These are phyloP conservation scores for Arthrobotrys iridis DNA, from an alignment of 2,329 filamentous ascomycete species.

Conservation along the genomic window DNA sequence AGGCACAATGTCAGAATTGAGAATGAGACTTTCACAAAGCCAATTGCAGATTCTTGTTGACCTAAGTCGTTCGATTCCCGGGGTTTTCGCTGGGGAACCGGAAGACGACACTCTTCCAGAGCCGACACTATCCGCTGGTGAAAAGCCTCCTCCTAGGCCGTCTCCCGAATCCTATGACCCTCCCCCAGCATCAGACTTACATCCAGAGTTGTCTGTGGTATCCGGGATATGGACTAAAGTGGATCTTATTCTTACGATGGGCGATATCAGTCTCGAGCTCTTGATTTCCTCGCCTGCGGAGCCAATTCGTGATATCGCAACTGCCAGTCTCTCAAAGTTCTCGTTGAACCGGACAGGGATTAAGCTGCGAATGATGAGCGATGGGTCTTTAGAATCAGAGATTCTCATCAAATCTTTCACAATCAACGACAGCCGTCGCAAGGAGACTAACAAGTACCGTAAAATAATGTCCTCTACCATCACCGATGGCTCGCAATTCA, in stretches of 20 bases:
- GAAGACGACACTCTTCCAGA: constrained; percentile 80
- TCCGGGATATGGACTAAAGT: constrained; percentile 88
- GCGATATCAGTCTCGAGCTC: constrained; percentile 87
- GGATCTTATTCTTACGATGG: constrained; percentile 88
- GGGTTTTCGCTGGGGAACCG: constrained; percentile 80
- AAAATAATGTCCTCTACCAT: constrained; percentile 99
- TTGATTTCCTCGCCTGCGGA: constrained; percentile 78
- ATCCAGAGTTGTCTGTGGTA: constrained; percentile 75
- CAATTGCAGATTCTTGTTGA: constrained; percentile 91
- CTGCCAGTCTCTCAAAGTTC: constrained; percentile 89
- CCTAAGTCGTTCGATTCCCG: constrained; percentile 85
- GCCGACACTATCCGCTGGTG: constrained; percentile 64
- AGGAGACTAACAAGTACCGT: constrained; percentile 92
- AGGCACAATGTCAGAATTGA: constrained; percentile 91
- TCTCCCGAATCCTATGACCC: not conserved
- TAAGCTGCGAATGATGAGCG: constrained; percentile 91
- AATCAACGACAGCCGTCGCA: constrained; percentile 87
- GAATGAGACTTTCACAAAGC: constrained; percentile 85
- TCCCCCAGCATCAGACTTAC: constrained; percentile 65
- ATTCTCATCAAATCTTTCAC: constrained; percentile 93
- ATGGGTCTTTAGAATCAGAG: constrained; percentile 90
- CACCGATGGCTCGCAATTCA: constrained; percentile 94
- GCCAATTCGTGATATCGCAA: constrained; percentile 80
- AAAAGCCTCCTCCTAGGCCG: constrained; percentile 58
- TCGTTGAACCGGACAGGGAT: constrained; percentile 91